Evolutionary conservation across 1,284 basidiomycete species (phyloP), one percentile per base, ranked within the genome.

Genomic region (Ceratobasidium sp.): DNA sequence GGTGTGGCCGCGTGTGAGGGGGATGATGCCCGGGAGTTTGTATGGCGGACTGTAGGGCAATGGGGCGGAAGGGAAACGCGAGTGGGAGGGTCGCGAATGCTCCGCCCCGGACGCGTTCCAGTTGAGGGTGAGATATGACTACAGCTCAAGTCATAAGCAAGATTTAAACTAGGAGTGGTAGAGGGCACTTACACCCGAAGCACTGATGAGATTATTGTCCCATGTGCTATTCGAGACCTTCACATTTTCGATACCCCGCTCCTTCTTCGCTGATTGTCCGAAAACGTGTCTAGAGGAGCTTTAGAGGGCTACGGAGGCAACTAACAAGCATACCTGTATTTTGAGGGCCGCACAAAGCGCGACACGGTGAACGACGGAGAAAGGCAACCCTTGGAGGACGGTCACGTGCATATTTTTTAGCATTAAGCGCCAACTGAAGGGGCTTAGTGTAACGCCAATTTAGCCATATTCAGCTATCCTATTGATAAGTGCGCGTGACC

Each of bases 71-170:
- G 6, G 94, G 93, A 0, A 92, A 92, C 40, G 93, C 93, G 52
- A 95, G 87, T 0, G 97, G 97, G 13, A 98, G 87, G 82, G 99
- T 92, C 26, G 93, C 94, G 83, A 99, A 99, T 1, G 97, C 97
- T 76, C 97, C 97, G 28, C 97, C 97, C 97, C 97, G 0, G 96
- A 95, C 28, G 94, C 91, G 85, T 96, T 95, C 96, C 96, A 99
- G 89, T 99, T 99, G 79, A 99, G 85, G 77, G 93, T 93, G 82
- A 98, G 87, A 85, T 95, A 98, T 87, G 91, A 89, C 93, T 95
- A 80, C 26, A 7, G 23, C 26, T 66, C 33, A 26, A 20, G 42
- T 13, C 13, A 48, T 79, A 26, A 42, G 28, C 52, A 42, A 40
- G 48, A 56, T 74, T n/a, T 50, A 80, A 44, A n/a, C n/a, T n/a